Evolutionary conservation across 495 filamentous ascomycete species (phyloP).

Genomic region (Bacidia gigantensis): DNA sequence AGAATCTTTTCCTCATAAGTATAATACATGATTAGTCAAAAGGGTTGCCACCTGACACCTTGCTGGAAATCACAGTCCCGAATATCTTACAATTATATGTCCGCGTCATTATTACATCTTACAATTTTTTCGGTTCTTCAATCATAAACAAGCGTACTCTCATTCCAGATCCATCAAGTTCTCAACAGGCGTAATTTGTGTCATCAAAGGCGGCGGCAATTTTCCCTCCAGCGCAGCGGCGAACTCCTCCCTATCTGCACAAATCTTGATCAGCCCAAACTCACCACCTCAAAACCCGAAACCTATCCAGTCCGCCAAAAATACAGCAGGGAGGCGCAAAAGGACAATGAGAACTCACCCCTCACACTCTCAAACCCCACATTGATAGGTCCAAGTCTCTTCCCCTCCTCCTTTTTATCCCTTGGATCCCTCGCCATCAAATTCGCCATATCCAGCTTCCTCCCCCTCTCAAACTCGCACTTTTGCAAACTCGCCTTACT

Average conservation of each 20-base stretch:
- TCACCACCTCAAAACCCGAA: not conserved
- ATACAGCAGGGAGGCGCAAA: not conserved
- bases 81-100: not conserved
- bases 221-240: constrained; percentile 15
- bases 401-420: constrained; percentile 15
- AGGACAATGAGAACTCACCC: constrained; percentile 17
- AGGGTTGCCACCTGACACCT: not conserved
- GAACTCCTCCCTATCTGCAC: constrained; percentile 22
- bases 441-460: constrained; percentile 25
- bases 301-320: too few relatives aligned
- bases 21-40: not conserved
- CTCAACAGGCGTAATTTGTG: constrained; percentile 7
- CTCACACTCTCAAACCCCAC: constrained; percentile 21
- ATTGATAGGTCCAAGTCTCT: constrained; percentile 20
- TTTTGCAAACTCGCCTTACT: constrained; percentile 21
- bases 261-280: not conserved
- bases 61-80: not conserved
- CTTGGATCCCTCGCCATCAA: constrained; percentile 23
- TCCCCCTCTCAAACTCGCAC: constrained; percentile 20
- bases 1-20: not conserved
- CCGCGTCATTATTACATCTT: not conserved
- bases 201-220: not conserved
- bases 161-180: constrained; percentile 11
- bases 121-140: not conserved
- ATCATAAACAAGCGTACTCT: not conserved